Conservation (phyloP, 2,329 filamentous ascomycete genomes). For the Aureobasidium mangrovei region DNA sequence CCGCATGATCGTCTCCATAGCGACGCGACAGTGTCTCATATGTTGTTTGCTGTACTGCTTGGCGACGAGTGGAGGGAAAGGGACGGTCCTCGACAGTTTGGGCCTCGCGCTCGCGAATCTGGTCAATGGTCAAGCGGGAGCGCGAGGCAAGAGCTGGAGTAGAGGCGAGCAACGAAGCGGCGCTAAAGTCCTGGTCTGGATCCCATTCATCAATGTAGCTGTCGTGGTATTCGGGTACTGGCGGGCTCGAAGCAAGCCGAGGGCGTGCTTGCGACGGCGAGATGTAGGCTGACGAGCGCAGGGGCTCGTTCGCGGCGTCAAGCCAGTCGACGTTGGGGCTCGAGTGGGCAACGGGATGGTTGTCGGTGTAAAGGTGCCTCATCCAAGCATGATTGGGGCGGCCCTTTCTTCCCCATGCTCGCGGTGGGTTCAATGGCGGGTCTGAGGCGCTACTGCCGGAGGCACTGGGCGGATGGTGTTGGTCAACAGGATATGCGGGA, state of each 20-base stretch:
- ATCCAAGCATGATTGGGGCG: slow-evolving; percentile 35
- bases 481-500: neutral
- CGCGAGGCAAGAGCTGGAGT: slow-evolving; percentile 36
- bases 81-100: slow-evolving; percentile 29
- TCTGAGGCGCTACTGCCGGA: slow-evolving; percentile 32
- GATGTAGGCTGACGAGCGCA: slow-evolving; percentile 32
- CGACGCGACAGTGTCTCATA: slow-evolving; percentile 5
- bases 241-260: slow-evolving; percentile 17
- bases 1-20: neutral
- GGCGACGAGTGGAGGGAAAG: neutral
- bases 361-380: slow-evolving; percentile 24
- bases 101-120: slow-evolving; percentile 35
- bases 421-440: slow-evolving; percentile 37
- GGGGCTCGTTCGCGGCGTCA: slow-evolving; percentile 28
- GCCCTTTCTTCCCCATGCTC: slow-evolving; percentile 40
- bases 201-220: slow-evolving; percentile 23
- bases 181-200: slow-evolving; percentile 36
- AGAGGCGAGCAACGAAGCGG: slow-evolving; percentile 38
- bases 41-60: neutral
- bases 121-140: slow-evolving; percentile 30
- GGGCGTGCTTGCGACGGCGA: slow-evolving; percentile 32
- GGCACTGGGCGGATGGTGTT: slow-evolving; percentile 15
- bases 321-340: slow-evolving; percentile 21
- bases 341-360: slow-evolving; percentile 19
- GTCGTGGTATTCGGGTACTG: slow-evolving; percentile 17